Evolutionary conservation across 2,329 filamentous ascomycete genomes (phyloP).

Genomic region (Torrubiella hemipterigena): DNA sequence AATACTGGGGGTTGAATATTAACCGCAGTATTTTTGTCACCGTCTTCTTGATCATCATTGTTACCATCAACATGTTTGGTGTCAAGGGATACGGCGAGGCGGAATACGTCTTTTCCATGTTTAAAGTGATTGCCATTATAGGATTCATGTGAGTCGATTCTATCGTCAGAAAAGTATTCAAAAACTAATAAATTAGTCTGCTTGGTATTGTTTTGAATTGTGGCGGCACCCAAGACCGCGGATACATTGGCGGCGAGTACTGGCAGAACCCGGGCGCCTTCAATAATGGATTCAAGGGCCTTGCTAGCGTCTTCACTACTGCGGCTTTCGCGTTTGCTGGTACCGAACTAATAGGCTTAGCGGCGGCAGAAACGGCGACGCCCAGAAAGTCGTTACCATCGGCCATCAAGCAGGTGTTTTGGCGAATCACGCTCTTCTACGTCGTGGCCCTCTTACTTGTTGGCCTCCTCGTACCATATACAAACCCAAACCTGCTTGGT

Average conservation of each 20-base stretch:
- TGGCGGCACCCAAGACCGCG: slow-evolving; percentile 53
- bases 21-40: slow-evolving; percentile 68
- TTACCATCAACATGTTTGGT: slow-evolving; percentile 76
- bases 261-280: slow-evolving; percentile 70
- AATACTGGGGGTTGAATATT: slow-evolving; percentile 60
- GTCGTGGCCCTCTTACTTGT: slow-evolving; percentile 63
- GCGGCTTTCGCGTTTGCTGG: slow-evolving; percentile 59
- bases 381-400: slow-evolving; percentile 63
- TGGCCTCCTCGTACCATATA: slow-evolving; percentile 62
- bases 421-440: slow-evolving; percentile 77
- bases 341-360: slow-evolving; percentile 56
- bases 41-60: slow-evolving; percentile 65
- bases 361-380: slow-evolving; percentile 57
- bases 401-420: slow-evolving; percentile 77
- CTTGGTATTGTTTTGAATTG: slow-evolving; percentile 68
- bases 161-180: too few relatives aligned
- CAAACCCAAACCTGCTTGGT: slow-evolving; percentile 18
- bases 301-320: slow-evolving; percentile 57
- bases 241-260: slow-evolving; percentile 62
- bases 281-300: slow-evolving; percentile 61
- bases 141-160: slow-evolving; percentile 83
- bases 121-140: slow-evolving; percentile 79
- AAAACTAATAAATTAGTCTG: slow-evolving; percentile 39
- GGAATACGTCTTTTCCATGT: slow-evolving; percentile 74
- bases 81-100: slow-evolving; percentile 84